Percentiles rank a stretch among this genome's conserved stretches.
These are phyloP conservation scores for Malus hybrid DNA, from an alignment of 331 rosid species.

Conservation along the genomic window DNA sequence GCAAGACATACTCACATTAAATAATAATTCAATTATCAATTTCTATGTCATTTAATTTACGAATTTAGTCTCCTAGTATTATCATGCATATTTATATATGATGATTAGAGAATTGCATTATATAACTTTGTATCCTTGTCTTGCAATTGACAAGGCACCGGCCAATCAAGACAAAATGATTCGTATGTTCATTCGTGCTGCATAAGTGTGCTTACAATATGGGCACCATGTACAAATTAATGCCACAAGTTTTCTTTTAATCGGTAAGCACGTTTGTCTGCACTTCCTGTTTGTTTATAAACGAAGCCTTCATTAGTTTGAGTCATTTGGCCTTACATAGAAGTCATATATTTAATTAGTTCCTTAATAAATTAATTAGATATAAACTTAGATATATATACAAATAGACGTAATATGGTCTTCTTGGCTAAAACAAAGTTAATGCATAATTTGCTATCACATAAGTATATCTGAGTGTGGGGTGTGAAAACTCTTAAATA, in stretches of 20 bases:
- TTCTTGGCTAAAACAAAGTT: not conserved
- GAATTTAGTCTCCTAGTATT: no score
- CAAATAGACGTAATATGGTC: not conserved
- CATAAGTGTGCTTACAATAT: not conserved
- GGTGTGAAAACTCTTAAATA: no score
- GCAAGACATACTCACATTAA: no score
- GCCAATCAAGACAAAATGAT: conserved; percentile 7
- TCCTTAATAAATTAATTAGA: no score
- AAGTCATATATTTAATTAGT: not conserved
- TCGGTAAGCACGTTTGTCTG: not conserved
- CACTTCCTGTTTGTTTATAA: not conserved
- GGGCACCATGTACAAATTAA: not conserved
- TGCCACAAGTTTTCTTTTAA: not conserved
- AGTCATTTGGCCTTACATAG: not conserved
- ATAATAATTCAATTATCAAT: no score
- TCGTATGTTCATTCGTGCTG: not conserved
- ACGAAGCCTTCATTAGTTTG: not conserved
- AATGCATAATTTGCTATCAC: not conserved
- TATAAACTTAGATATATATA: no score
- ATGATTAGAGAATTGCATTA: not conserved
- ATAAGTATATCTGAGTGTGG: no score
- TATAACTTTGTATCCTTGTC: not conserved
- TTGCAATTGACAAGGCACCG: conserved; percentile 8
- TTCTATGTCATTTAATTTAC: no score
- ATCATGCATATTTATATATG: no score